Evolutionary conservation across 1,284 basidiomycete genomes (phyloP).

Genomic region (Vanrija pseudolonga): DNA sequence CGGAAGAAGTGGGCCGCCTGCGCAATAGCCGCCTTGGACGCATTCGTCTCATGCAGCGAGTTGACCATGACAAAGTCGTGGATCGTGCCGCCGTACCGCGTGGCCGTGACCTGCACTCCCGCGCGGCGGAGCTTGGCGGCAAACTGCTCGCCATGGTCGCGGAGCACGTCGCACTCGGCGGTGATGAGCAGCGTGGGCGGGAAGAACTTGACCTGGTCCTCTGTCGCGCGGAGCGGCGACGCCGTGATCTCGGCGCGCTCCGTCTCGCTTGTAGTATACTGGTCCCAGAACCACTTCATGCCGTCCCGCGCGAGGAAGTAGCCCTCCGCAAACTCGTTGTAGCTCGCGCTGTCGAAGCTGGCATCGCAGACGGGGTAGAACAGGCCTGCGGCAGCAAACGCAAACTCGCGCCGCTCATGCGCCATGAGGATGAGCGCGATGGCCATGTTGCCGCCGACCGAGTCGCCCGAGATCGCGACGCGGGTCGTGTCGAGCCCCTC

Average conservation of each 20-base stretch:
- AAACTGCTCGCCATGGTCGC: slow-evolving; percentile 15
- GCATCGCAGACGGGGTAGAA: slow-evolving; percentile 16
- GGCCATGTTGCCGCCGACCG: slow-evolving; percentile 16
- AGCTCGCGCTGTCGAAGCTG: slow-evolving; percentile 10
- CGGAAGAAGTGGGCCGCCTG: slow-evolving; percentile 1
- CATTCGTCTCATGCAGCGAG: slow-evolving; percentile 11
- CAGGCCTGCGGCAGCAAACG: slow-evolving; percentile 5
- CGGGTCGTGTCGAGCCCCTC: slow-evolving; percentile 6
- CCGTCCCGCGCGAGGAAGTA: slow-evolving; percentile 15
- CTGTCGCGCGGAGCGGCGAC: slow-evolving; percentile 4
- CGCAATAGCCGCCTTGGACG: slow-evolving; percentile 1
- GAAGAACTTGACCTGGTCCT: slow-evolving; percentile 6
- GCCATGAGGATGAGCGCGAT: slow-evolving; percentile 10
- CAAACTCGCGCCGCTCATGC: slow-evolving; percentile 1
- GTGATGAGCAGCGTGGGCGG: slow-evolving; percentile 17
- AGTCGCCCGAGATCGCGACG: slow-evolving; percentile 13
- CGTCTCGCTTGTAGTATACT: slow-evolving; percentile 4
- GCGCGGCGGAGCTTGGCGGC: slow-evolving; percentile 12
- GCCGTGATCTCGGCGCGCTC: slow-evolving; percentile 6
- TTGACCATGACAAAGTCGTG: slow-evolving; percentile 19
- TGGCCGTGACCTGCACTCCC: slow-evolving; percentile 9
- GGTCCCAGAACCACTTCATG: slow-evolving; percentile 23
- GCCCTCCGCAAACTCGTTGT: slow-evolving; percentile 13
- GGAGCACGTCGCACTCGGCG: slow-evolving; percentile 14
- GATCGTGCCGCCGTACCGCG: slow-evolving; percentile 11